Base-by-base conservation (phyloP, 2,329 filamentous ascomycete species). In the Knoxdaviesia capensis region DNA sequence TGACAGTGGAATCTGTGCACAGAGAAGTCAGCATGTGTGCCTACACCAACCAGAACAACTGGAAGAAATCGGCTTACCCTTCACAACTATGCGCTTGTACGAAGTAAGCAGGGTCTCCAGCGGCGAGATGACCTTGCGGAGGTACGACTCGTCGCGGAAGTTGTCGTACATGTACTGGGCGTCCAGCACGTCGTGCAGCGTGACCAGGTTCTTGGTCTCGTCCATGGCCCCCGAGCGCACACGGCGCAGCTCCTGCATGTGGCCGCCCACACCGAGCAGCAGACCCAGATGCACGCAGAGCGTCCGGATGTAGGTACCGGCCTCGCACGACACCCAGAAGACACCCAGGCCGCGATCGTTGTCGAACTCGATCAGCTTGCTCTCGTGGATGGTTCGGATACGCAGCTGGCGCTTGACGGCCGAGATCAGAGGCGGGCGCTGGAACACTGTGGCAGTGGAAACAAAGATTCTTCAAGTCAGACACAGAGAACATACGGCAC, bases 381-480 rank as follows among this genome's bases (percentile, higher is more conserved):
- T 92, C 65, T 96, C 86, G 68, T 96, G 82, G 53, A 98, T 94
- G 48, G 88, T 94, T 64, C 90, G 79, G 63, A 98, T 93, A 72
- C 90, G 87, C 47, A 98, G 76, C 68, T 96, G 88, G 55, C 90
- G 80, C 80, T 98, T 98, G 61, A 98, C 90, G 56, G 90, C 90
- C 31, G 88, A 96, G 59, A 98, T 98, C 61, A 98, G 69, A 50
- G 90, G 90, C 36, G 90, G 90, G 44, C 90, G 83, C 66, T 94
- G 86, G 43, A 44, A 46, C 33, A 46, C 41, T 43, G 38, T 38
- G 38, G 34, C 32, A 39, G 37, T 30, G 34, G 9, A 35, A 35
- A 9, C 8, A 9, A 35, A 9, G 3, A 3, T 9, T 9, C 11
- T 35, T 35, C 34, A 35, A 35, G 20, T 20, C 20, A 20, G 20